Conservation (phyloP, 2,329 filamentous ascomycete species). For the Aphanocladium album region DNA sequence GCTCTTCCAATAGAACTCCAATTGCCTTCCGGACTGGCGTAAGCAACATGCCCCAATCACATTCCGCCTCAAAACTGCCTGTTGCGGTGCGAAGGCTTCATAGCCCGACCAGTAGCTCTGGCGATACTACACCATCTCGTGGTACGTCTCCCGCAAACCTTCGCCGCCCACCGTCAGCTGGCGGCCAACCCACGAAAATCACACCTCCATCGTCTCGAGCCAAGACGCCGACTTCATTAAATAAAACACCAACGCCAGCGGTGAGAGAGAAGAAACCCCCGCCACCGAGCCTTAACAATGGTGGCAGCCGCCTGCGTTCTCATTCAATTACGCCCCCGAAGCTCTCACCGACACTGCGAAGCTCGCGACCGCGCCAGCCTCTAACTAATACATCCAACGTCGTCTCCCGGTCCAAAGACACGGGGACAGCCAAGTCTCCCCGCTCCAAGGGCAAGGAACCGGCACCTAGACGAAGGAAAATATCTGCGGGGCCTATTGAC, state of each 20-base stretch:
- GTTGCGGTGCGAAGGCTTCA: conserved; percentile 41
- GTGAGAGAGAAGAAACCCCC: conserved; percentile 33
- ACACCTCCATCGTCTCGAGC: conserved; percentile 33
- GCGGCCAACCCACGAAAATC: conserved; percentile 31
- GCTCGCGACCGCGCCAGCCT: conserved; percentile 74
- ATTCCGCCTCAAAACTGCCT: conserved; percentile 39
- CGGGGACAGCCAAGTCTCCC: conserved; percentile 51
- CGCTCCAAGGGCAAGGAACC: conserved; percentile 27
- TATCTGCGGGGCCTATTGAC: conserved; percentile 70
- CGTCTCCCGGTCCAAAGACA: conserved; percentile 61
- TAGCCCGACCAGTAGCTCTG: conserved; percentile 37
- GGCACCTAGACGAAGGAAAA: conserved; percentile 40
- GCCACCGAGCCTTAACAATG: conserved; percentile 40
- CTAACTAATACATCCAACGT: conserved; percentile 71
- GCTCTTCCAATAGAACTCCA: conserved; percentile 22
- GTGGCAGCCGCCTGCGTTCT: conserved; percentile 60
- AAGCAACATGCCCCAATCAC: conserved; percentile 21
- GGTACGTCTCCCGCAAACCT: conserved; percentile 50
- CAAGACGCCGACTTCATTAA: conserved; percentile 36
- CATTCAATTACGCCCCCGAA: conserved; percentile 68
- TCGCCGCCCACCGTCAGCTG: conserved; percentile 38
- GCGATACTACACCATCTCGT: conserved; percentile 48
- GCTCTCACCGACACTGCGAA: conserved; percentile 72
- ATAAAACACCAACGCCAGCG: conserved; percentile 40
- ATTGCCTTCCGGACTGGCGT: conserved; percentile 27